Percentiles rank a stretch among this genome's conserved stretches.
These are phyloP conservation scores for Xylaria nigripes DNA, from an alignment of 495 filamentous ascomycete species.

Conservation along the genomic window DNA sequence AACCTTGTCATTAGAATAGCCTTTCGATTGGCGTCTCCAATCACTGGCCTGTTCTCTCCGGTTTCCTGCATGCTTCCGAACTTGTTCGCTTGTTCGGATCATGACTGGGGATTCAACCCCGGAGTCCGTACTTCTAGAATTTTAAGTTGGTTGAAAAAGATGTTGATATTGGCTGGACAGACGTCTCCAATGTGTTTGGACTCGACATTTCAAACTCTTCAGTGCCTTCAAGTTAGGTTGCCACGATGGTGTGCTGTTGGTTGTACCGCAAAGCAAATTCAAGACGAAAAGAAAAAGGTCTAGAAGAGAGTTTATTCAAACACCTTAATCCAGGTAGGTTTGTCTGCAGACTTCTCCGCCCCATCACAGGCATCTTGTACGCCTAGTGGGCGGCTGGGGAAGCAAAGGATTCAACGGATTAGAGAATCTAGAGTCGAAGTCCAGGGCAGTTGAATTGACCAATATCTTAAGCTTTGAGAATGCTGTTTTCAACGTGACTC, in stretches of 20 bases:
- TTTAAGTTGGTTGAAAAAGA: not conserved
- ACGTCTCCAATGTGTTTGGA: not conserved
- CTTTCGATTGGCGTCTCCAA: not conserved
- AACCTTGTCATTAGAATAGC: too few relatives aligned
- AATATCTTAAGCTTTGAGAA: too few relatives aligned
- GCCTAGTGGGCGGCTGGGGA: too few relatives aligned
- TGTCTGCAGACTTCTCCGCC: too few relatives aligned
- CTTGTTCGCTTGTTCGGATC: not conserved
- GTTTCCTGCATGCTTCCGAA: not conserved
- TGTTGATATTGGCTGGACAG: not conserved
- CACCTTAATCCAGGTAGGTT: too few relatives aligned
- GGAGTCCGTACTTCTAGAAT: not conserved
- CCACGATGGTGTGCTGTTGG: not conserved
- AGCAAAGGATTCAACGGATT: too few relatives aligned
- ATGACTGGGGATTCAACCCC: not conserved
- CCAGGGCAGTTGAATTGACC: too few relatives aligned
- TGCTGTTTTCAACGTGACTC: too few relatives aligned
- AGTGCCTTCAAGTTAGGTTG: not conserved
- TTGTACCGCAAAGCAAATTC: not conserved
- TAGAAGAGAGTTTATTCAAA: not conserved
- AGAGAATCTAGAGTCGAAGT: too few relatives aligned
- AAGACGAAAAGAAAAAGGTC: not conserved
- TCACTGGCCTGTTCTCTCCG: not conserved
- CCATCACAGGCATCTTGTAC: too few relatives aligned
- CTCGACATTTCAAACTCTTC: not conserved